A percentile compares a stretch with the other conserved stretches of the same genome.
Evolutionary conservation across 495 filamentous ascomycete species (phyloP).

Genomic region (Hyaloscypha finlandica): DNA sequence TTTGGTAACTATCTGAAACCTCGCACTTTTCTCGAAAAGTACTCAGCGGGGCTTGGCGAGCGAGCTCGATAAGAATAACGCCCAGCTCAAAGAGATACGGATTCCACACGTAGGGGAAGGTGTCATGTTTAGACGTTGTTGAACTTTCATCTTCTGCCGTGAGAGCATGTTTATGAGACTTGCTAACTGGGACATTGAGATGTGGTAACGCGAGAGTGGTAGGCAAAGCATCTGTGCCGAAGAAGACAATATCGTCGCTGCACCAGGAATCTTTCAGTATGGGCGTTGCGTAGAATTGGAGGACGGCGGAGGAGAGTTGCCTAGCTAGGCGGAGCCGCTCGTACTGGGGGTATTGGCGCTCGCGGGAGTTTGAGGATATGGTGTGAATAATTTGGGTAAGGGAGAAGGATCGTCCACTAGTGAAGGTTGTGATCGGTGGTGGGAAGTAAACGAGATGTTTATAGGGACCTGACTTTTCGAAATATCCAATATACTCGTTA

Average conservation of each 20-base stretch:
- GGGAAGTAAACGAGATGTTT: conserved; percentile 34
- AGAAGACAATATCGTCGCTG: conserved; percentile 39
- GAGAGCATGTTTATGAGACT: too few relatives aligned
- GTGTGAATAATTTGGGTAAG: conserved; percentile 26
- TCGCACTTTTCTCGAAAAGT: conserved; percentile 19
- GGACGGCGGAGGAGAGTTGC: conserved; percentile 36
- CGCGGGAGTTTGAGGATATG: not conserved
- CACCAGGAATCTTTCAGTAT: conserved; percentile 38
- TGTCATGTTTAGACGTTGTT: conserved; percentile 1
- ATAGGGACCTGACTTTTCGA: conserved; percentile 21
- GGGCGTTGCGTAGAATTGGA: conserved; percentile 42
- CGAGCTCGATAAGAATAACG: conserved; percentile 37
- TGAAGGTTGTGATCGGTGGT: conserved; percentile 3
- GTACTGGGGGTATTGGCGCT: conserved; percentile 14
- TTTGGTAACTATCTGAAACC: conserved; percentile 1
- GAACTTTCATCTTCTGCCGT: too few relatives aligned
- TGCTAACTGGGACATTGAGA: conserved; percentile 32
- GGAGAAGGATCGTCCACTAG: conserved; percentile 14
- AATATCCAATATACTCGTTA: conserved; percentile 28
- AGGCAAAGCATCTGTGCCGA: conserved; percentile 17
- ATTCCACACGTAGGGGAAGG: conserved; percentile 22
- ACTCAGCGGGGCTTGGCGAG: conserved; percentile 25
- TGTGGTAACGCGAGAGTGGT: conserved; percentile 31
- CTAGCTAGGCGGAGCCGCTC: conserved; percentile 40
- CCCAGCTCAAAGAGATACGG: conserved; percentile 36